Conservation (phyloP, 345 rosid species). For the Garcia nutans region DNA sequence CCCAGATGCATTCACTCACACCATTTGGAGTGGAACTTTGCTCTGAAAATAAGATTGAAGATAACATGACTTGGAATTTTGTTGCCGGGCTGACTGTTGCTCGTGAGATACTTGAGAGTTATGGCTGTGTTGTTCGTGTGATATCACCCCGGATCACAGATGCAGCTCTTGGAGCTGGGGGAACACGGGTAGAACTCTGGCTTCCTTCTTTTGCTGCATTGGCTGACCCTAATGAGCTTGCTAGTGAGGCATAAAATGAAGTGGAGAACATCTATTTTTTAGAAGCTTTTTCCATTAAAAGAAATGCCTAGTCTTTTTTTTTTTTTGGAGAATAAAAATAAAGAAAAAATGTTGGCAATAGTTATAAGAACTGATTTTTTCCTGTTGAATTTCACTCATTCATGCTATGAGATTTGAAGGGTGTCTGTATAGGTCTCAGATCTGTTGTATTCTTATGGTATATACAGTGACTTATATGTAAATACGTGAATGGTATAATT, state of each 20-base stretch:
- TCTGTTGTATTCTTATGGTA: background rate
- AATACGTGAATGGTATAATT: conserved; percentile 1
- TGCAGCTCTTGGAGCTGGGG: conserved; percentile 78
- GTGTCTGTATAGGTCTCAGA: conserved; percentile 17
- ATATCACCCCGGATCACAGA: conserved; percentile 66
- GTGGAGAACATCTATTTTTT: no score
- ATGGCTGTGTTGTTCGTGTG: conserved; percentile 79
- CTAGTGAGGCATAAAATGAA: conserved; percentile 22
- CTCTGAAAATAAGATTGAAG: conserved; percentile 76
- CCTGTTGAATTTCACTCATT: background rate
- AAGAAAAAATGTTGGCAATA: background rate
- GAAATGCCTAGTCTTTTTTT: background rate
- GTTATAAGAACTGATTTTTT: no score
- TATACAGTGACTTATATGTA: conserved; percentile 9
- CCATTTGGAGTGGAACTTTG: conserved; percentile 79
- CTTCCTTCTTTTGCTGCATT: conserved; percentile 55
- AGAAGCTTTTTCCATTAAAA: background rate
- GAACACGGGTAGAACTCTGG: conserved; percentile 87
- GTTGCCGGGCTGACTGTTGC: conserved; percentile 88
- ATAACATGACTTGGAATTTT: conserved; percentile 98
- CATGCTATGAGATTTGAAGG: conserved; percentile 1
- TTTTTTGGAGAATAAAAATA: background rate
- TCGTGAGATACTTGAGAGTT: conserved; percentile 85
- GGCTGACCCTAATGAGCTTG: conserved; percentile 32
- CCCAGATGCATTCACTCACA: conserved; percentile 79